Conservation (phyloP, 805 yeast genomes). For the Cyberlindnera nakhonratchasimensis region DNA sequence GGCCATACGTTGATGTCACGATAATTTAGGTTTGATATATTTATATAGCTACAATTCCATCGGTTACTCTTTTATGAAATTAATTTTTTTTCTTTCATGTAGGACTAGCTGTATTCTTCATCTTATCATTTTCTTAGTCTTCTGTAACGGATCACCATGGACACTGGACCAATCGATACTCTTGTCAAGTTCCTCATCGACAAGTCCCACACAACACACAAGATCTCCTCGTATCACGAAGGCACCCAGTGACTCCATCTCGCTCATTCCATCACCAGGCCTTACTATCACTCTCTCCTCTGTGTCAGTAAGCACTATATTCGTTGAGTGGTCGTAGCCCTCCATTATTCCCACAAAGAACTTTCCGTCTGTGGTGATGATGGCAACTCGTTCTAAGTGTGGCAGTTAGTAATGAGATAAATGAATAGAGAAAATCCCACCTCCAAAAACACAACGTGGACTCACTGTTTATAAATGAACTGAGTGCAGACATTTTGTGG, state of each 20-base stretch:
- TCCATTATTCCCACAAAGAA: conserved; percentile 45
- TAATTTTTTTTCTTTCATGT: not conserved
- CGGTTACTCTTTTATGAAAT: not conserved
- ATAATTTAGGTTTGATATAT: not conserved
- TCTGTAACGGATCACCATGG: conserved; percentile 23
- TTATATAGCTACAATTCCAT: not conserved
- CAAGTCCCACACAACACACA: conserved; percentile 52
- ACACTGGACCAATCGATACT: conserved; percentile 35
- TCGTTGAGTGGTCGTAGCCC: conserved; percentile 66
- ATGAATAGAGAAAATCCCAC: too few species aligned
- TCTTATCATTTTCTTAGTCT: conserved; percentile 26
- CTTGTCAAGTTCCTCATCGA: conserved; percentile 42
- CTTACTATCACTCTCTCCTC: conserved; percentile 47
- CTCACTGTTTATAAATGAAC: conserved; percentile 25
- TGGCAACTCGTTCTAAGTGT: conserved; percentile 44
- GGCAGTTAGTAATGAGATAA: conserved; percentile 6
- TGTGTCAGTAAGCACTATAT: conserved; percentile 51
- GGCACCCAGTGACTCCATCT: conserved; percentile 39
- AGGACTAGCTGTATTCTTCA: conserved; percentile 6
- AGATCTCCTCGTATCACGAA: conserved; percentile 56
- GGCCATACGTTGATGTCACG: too few species aligned
- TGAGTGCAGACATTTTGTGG: conserved; percentile 23
- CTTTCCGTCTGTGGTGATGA: conserved; percentile 56
- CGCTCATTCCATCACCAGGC: conserved; percentile 24
- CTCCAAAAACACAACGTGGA: not conserved